Conservation (phyloP, 2,329 filamentous ascomycete genomes). For the Waltergamsia citrina region DNA sequence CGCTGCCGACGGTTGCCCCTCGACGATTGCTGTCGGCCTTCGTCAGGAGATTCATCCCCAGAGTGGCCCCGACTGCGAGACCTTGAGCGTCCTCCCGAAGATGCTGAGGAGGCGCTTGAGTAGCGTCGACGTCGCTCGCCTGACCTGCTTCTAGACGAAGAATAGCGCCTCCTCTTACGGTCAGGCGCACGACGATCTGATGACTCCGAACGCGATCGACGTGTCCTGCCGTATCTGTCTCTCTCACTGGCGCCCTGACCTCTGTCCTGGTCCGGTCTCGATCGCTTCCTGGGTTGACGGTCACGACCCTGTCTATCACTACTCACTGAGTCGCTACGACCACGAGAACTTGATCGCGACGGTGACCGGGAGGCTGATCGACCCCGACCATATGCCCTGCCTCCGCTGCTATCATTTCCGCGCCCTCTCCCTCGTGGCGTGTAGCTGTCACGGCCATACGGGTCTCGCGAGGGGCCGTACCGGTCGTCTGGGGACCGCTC, state of each 20-base stretch:
- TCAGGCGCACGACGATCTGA: constrained; percentile 28
- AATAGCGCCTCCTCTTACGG: constrained; percentile 41
- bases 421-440: constrained; percentile 35
- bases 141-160: constrained; percentile 37
- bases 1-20: constrained; percentile 9
- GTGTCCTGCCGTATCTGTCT: constrained; percentile 9
- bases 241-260: constrained; percentile 11
- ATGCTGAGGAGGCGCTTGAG: constrained; percentile 24
- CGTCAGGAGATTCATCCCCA: constrained; percentile 5
- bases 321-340: constrained; percentile 18
- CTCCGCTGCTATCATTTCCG: constrained; percentile 21
- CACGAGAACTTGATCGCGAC: constrained; percentile 22
- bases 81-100: constrained; percentile 18
- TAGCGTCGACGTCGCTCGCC: constrained; percentile 24
- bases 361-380: constrained; percentile 24
- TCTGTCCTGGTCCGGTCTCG: constrained; percentile 18
- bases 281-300: constrained; percentile 25
- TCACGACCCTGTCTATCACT: constrained; percentile 20
- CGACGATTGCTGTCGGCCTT: constrained; percentile 6
- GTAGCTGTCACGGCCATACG: constrained; percentile 41
- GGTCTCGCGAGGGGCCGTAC: constrained; percentile 30
- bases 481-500: constrained; percentile 39
- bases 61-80: constrained; percentile 18
- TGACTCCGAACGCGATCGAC: constrained; percentile 24
- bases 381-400: constrained; percentile 13